A percentile compares a stretch with the other conserved stretches of the same genome.
Evolutionary conservation across 78 protist species (phyloP).

Genomic region (Protostelium mycophagum): DNA sequence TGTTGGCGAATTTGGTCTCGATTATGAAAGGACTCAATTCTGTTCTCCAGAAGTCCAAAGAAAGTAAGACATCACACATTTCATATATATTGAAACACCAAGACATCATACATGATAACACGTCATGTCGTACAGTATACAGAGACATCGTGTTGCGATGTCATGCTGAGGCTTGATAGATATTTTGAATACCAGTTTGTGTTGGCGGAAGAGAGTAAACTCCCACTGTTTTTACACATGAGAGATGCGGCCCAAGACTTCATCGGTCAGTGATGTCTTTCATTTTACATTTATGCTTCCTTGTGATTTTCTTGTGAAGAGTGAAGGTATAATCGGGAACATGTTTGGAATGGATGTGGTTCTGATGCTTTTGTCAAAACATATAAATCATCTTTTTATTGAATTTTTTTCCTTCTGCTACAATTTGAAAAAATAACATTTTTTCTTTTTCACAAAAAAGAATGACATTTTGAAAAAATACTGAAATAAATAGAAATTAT

Average conservation of each 20-base stretch:
- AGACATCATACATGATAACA: too few species aligned
- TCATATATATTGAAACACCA: neutral
- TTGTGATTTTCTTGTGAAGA: too few species aligned
- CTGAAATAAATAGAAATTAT: conserved; percentile 6
- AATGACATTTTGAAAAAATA: too few species aligned
- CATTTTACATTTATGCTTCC: neutral
- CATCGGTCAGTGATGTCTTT: conserved; percentile 2
- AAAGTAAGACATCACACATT: neutral
- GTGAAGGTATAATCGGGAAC: too few species aligned
- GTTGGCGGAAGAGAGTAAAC: conserved; percentile 4
- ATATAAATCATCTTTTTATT: too few species aligned
- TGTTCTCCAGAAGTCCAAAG: conserved; percentile 47
- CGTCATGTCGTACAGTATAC: too few species aligned
- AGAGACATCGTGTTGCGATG: too few species aligned
- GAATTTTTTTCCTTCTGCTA: too few species aligned
- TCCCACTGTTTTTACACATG: conserved; percentile 50
- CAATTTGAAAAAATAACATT: too few species aligned
- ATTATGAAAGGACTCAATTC: conserved; percentile 47
- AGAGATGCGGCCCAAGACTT: conserved; percentile 42
- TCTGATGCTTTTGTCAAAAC: too few species aligned
- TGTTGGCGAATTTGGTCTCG: conserved; percentile 64
- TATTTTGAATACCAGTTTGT: conserved; percentile 50
- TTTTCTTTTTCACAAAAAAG: too few species aligned
- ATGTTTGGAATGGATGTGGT: too few species aligned
- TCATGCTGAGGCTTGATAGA: neutral